Evolutionary conservation across 148 eudicot species (phyloP), one percentile per base, ranked within the genome.

Genomic region (Rhododendron kiyosumense): DNA sequence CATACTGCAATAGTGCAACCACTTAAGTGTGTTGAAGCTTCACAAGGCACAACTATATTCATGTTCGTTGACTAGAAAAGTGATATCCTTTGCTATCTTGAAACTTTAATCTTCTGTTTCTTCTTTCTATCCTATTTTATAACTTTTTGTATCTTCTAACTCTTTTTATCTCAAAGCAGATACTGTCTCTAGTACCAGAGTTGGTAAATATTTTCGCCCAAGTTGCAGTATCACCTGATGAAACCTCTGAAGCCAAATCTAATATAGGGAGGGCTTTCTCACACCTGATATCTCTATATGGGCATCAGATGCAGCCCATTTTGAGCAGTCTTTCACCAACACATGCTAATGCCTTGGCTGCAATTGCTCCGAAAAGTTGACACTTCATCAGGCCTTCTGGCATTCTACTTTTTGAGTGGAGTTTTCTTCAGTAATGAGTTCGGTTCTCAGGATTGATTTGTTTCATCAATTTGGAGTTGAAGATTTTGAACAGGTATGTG

Each of bases 271-370:
- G 94, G 88, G 95, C 98, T 43, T 92, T 97, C 85, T 93, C 99
- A 45, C 99, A 97, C 88, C 92, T 97, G 82, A 81, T 97, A n/a
- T 95, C 98, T 81, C 83, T 93, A 46, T 97, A 95, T 65, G 99
- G 99, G 77, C 93, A 94, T 86, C 98, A 95, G 88, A 95, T 97
- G 93, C 98, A 97, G 89, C 95, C 98, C 61, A 87, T 97, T 83
- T 86, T 97, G 89, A 89, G 92, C 87, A 91, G 87, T 81, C 98
- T 97, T 85, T 89, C 97, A 67, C 95, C 98, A n/a, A 88, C 91
- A 28, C 96, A 93, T 87, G 98, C 99, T 71, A 93, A 94, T 88
- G 99, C 98, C 51, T 93, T 97, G 17, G 96, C 98, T 82, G 89
- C 93, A 26, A 88, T 95, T 88, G 94, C 93, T 79, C 96, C 94